These are phyloP conservation scores for Aspergillus leporis DNA, from an alignment of 495 filamentous ascomycete species.

Conservation along the genomic window DNA sequence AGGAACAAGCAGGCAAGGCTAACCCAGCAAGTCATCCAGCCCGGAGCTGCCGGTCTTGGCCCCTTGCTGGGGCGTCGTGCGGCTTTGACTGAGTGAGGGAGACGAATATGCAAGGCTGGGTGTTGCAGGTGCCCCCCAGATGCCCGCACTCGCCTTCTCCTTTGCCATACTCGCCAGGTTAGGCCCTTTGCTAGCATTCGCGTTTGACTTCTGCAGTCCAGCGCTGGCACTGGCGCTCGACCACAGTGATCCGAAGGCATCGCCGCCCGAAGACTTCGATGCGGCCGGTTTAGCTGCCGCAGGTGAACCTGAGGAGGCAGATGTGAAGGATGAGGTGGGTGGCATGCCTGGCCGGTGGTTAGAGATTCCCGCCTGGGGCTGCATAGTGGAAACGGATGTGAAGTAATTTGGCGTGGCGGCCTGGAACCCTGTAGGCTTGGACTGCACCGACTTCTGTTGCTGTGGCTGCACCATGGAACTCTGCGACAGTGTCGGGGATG, in stretches of 20 bases:
- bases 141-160: slow-evolving; percentile 89
- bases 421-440: slow-evolving; percentile 69
- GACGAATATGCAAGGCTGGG: slow-evolving; percentile 35
- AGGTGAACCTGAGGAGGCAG: slow-evolving; percentile 37
- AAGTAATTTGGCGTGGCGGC: slow-evolving; percentile 89
- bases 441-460: slow-evolving; percentile 26
- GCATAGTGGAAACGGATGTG: slow-evolving; percentile 64
- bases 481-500: slow-evolving; percentile 51
- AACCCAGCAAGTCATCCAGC: slow-evolving; percentile 68
- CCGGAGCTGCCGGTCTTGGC: slow-evolving; percentile 46
- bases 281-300: slow-evolving; percentile 45
- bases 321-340: slow-evolving; percentile 39
- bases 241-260: slow-evolving; percentile 90
- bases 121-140: slow-evolving; percentile 76
- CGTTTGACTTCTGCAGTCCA: slow-evolving; percentile 74
- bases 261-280: slow-evolving; percentile 61
- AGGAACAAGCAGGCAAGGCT: slow-evolving; percentile 15
- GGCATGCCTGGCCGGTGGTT: slow-evolving; percentile 33
- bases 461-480: slow-evolving; percentile 48
- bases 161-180: slow-evolving; percentile 90
- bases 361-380: slow-evolving; percentile 27
- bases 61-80: slow-evolving; percentile 29
- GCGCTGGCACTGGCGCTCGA: slow-evolving; percentile 71
- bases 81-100: slow-evolving; percentile 16
- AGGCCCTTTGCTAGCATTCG: slow-evolving; percentile 64